Evolutionary conservation across 805 yeast species (phyloP), one percentile per base, ranked within the genome.

Genomic region (Candida methanosorbosa): DNA sequence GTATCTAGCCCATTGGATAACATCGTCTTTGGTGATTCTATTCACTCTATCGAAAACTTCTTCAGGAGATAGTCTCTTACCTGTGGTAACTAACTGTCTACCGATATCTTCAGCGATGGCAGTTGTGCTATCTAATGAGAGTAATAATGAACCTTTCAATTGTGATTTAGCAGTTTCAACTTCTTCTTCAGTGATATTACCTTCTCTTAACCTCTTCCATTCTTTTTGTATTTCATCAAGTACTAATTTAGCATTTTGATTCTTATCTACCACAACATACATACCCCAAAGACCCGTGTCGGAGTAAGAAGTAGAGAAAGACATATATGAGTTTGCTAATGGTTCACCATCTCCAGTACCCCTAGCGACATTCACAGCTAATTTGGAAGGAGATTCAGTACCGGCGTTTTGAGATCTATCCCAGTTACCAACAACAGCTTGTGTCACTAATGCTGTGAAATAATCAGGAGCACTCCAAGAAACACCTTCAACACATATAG

Each of bases 201-300:
- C 95, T 17, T 66, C 61, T 54, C 82, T 80, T 39, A 92, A 69
- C 50, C 97, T 72, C 40, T 73, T 74, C 97, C 97, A 92, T 64
- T 92, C 97, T 46, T 72, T 72, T 44, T 83, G 59, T 17, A 90
- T 75, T 40, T 84, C 86, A 49, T 81, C 77, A 24, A 85, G 72
- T 33, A 88, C 73, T 26, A 73, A 67, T 44, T 73, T 76, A 46
- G 84, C 66, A 43, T 82, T 67, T 21, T 77, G 70, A 42, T 70
- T 71, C 51, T 78, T 79, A 47, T 90, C 96, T 17, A 94, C 76
- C 7, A 86, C 85, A 40, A 92, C 69, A 56, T 92, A 92, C 48
- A 90, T 81, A 24, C 99, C 99, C 97, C 97, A 90, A 35, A 92
- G 65, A 8, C 99, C 99, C 11, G 96, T 83, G 61, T 92, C 99